These are phyloP conservation scores for Coprinopsis marcescibilis DNA, from an alignment of 768 basidiomycete genomes.

Conservation along the genomic window DNA sequence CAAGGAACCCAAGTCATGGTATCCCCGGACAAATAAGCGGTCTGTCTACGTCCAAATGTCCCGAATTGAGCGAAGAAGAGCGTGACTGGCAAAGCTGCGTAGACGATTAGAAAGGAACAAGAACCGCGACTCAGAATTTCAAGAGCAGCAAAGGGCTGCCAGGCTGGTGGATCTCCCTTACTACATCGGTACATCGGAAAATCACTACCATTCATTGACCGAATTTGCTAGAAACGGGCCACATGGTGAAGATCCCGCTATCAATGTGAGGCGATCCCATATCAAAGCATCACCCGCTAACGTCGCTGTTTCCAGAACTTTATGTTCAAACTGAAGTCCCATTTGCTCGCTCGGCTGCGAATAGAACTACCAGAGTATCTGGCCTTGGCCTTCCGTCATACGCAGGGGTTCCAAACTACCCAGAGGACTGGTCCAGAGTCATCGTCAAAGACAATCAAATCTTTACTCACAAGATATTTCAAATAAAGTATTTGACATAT, in stretches of 20 bases:
- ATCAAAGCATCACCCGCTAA: too few species aligned
- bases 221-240: background rate
- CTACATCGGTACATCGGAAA: background rate
- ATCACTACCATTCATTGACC: background rate
- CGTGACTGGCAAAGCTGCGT: background rate
- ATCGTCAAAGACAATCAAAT: background rate
- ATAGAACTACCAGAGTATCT: background rate
- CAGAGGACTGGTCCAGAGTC: background rate
- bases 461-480: background rate
- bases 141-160: background rate
- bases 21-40: conserved; percentile 29
- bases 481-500: background rate
- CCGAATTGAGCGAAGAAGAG: conserved; percentile 8
- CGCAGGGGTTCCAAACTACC: background rate
- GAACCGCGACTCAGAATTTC: background rate
- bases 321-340: background rate
- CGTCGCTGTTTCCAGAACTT: background rate
- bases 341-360: background rate
- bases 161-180: background rate
- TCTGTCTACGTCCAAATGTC: conserved; percentile 24
- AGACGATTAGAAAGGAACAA: background rate
- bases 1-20: conserved; percentile 29
- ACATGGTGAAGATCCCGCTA: background rate
- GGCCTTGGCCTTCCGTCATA: background rate
- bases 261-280: too few species aligned